Evolutionary conservation across 2,329 filamentous ascomycete genomes (phyloP), one percentile per base, ranked within the genome.

Genomic region (Hypoxylon sp.): DNA sequence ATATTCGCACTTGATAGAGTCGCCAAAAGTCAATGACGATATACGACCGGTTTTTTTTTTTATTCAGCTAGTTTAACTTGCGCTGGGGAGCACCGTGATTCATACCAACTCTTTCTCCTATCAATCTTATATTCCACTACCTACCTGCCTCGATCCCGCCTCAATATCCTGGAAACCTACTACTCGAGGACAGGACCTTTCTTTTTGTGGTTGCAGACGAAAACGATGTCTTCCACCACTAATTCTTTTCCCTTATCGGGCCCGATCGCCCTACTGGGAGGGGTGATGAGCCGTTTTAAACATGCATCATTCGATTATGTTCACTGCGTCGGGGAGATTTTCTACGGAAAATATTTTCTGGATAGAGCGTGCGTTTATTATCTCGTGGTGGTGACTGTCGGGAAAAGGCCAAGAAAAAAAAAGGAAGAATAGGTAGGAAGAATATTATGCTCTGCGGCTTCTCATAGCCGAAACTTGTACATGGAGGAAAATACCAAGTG

Each of bases 1-100:
- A 69, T 69, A 67, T 66, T 62, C 46, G 43, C 63, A 38, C 48
- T 61, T 69, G n/a, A 61, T 62, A 69, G 60, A 64, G n/a, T 49
- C 58, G 36, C 14, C 51, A 63, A 57, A 55, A 50, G 50, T 62
- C 52, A 57, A 62, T 62, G 38, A 60, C 49, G 53, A 59, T 59
- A 60, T 41, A 60, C 53, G 58, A 67, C 53, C 55, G 48, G 19
- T 38, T 55, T 62, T 36, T 13, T 41, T 23, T 49, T 17, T 41
- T 41, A 17, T 3, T 32, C 51, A 41, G 38, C 14, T 7, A 50
- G 17, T 6, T 45, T 50, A 23, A 19, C 25, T 34, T 11, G 30
- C 30, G 58, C 13, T n/a, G 10, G 41, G 25, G 21, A 23, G 19
- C 41, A 14, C 25, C n/a, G 50, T 60, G 50, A 55, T 52, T 36